Evolutionary conservation across 495 filamentous ascomycete genomes (phyloP).

Genomic region (Polyplosphaeria fusca): DNA sequence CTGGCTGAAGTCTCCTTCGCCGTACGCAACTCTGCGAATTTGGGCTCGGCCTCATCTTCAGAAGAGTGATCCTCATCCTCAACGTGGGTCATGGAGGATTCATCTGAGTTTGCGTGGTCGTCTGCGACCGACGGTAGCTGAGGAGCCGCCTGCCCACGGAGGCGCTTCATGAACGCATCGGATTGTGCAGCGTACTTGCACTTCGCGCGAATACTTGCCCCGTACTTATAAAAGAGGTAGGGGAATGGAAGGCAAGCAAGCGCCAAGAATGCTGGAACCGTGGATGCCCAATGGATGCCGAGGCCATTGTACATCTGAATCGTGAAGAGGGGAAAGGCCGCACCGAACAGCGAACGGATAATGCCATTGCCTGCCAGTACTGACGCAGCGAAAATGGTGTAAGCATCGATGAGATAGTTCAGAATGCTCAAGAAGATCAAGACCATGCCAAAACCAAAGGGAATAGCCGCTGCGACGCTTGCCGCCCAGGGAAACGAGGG

Average conservation of each 20-base stretch:
- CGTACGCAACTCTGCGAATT: conserved; percentile 40
- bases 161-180: conserved; percentile 48
- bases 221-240: conserved; percentile 78
- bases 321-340: conserved; percentile 84
- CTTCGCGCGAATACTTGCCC: conserved; percentile 57
- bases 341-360: conserved; percentile 66
- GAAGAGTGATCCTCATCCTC: conserved; percentile 37
- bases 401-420: conserved; percentile 76
- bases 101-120: conserved; percentile 5
- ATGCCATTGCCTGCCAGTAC: conserved; percentile 77
- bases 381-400: conserved; percentile 77
- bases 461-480: conserved; percentile 59
- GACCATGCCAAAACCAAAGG: conserved; percentile 74
- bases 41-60: conserved; percentile 25
- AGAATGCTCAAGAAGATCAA: conserved; percentile 71
- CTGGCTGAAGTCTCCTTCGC: conserved; percentile 6
- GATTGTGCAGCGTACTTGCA: conserved; percentile 77
- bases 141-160: conserved; percentile 35
- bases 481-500: conserved; percentile 67
- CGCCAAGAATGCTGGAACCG: conserved; percentile 73
- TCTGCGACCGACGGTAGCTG: neutral
- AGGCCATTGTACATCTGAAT: conserved; percentile 66
- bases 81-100: neutral
- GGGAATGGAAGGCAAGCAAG: conserved; percentile 75
- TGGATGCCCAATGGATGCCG: conserved; percentile 70